Evolutionary conservation across 2,329 filamentous ascomycete species (phyloP).

Genomic region (Lachnellula occidentalis): DNA sequence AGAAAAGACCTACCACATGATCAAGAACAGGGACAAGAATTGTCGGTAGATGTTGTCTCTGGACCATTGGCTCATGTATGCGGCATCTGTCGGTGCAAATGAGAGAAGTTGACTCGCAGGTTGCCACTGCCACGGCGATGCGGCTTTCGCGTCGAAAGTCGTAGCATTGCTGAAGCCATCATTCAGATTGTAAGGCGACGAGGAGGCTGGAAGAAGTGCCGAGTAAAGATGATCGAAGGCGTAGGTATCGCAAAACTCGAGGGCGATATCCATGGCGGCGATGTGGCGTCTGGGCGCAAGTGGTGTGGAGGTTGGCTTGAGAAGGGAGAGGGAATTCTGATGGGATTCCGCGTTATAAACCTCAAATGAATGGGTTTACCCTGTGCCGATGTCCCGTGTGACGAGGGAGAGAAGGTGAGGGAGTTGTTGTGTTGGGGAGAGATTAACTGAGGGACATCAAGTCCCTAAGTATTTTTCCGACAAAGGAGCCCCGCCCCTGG

Average conservation of each 20-base stretch:
- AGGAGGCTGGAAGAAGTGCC: constrained; percentile 55
- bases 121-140: constrained; percentile 62
- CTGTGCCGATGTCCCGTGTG: not conserved
- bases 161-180: constrained; percentile 44
- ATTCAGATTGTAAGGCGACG: constrained; percentile 48
- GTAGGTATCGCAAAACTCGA: constrained; percentile 79
- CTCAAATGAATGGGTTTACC: constrained; percentile 19
- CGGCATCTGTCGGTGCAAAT: constrained; percentile 65
- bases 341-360: not conserved
- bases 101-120: constrained; percentile 67
- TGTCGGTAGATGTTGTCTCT: constrained; percentile 77
- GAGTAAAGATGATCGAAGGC: constrained; percentile 78
- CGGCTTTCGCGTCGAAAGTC: constrained; percentile 48
- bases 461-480: too few species aligned
- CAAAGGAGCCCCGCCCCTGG: too few species aligned
- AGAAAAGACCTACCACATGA: constrained; percentile 66
- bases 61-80: constrained; percentile 71
- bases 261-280: constrained; percentile 78
- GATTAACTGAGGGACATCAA: not conserved
- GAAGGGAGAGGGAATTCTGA: not conserved
- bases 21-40: constrained; percentile 67
- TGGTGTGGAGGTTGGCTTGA: not conserved
- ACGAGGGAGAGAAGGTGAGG: not conserved
- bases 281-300: not conserved
- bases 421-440: not conserved